Evolutionary conservation across 352 stramenopile species (phyloP), one percentile per base, ranked within the genome.

Genomic region (Phytophthora hibernalis): DNA sequence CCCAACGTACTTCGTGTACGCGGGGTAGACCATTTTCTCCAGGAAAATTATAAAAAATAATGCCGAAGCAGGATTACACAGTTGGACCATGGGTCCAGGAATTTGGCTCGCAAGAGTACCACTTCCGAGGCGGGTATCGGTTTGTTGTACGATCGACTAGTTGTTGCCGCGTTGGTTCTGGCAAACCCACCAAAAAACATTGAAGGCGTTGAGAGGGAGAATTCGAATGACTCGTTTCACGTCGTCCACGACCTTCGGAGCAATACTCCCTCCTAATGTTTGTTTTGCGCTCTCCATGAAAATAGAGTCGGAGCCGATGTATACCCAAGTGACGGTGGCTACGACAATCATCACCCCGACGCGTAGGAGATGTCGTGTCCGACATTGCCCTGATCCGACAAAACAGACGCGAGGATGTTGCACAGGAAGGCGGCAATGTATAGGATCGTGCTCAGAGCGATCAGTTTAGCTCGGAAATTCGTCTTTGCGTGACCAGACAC

Each of bases 101-200:
- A 87, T 63, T 56, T 87, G 79, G 21, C 50, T 73, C 48, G 72
- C 62, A 24, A 75, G 45, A 15, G 52, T 43, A 22, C 54, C 52
- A 45, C 54, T 64, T 26, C 45, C 65, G 35, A 74, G 68, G 35
- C 80, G 77, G 53, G 79, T 56, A 61, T 89, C 80, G 18, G 70
- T 79, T 55, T 89, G 80, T 56, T 89, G 80, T 9, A 78, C 73
- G 66, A 89, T 89, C 11, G 72, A 70, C 63, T 89, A 77, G 65
- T 82, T 83, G 71, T 89, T 89, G 64, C 67, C 80, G 5, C 68
- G 72, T 61, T 89, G 80, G 68, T 89, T 78, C 61, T 89, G 80
- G 31, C 68, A 73, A 6, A 73, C 71, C 30, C 80, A 68, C 28
- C 28, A 31, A 74, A 72, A 87, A 1, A 40, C 33, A n/a, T 40